phyloP scores from a whole-genome alignment of 441 rosid species.

The Mallotus repandus region DNA sequence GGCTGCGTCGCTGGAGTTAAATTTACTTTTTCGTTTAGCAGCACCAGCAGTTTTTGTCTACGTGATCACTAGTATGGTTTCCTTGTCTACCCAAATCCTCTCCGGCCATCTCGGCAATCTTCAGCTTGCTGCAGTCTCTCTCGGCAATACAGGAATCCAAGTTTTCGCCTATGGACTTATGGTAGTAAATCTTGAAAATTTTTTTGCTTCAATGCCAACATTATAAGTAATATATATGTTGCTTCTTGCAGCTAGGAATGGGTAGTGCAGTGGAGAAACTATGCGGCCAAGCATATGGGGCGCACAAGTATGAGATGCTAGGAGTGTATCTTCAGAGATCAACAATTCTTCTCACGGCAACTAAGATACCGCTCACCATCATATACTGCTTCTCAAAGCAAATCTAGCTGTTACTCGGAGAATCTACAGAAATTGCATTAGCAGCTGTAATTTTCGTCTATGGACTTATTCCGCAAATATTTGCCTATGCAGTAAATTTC shows the following conservation, averaged over 20 bases:
- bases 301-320: conserved; percentile 51
- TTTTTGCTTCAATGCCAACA: too few species aligned
- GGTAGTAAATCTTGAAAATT: conserved; percentile 34
- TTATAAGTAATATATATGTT: neutral
- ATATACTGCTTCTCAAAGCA: conserved; percentile 42
- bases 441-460: conserved; percentile 33
- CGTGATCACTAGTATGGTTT: conserved; percentile 48
- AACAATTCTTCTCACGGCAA: conserved; percentile 42
- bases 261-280: conserved; percentile 80
- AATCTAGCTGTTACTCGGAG: conserved; percentile 35
- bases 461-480: too few species aligned
- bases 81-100: conserved; percentile 47
- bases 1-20: conserved; percentile 50
- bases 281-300: conserved; percentile 80
- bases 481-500: too few species aligned
- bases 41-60: conserved; percentile 54
- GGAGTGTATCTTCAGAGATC: conserved; percentile 71
- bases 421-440: conserved; percentile 36
- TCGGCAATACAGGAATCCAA: conserved; percentile 35
- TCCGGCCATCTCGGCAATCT: conserved; percentile 49
- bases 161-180: conserved; percentile 52
- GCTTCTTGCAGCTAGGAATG: conserved; percentile 58
- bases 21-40: conserved; percentile 46
- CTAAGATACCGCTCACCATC: conserved; percentile 39
- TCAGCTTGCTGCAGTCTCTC: conserved; percentile 33